Conservation (phyloP, 345 rosid species). For the Eucalyptus victrix region DNA sequence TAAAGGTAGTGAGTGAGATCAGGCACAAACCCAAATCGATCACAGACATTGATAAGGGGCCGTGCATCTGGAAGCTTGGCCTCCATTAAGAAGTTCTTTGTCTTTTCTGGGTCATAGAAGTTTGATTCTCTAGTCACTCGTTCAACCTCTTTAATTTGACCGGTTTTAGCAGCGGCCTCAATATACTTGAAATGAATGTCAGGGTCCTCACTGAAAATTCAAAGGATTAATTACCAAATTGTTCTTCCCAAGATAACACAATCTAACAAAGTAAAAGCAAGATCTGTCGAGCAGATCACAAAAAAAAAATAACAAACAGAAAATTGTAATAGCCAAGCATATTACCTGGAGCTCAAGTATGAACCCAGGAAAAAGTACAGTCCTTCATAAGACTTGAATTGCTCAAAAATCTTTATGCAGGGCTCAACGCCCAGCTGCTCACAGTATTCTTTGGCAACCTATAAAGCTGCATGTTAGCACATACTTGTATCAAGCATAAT, state of each 20-base stretch:
- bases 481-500: neutral
- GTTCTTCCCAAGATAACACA: neutral
- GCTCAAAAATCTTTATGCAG: constrained; percentile 94
- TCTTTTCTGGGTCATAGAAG: constrained; percentile 92
- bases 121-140: constrained; percentile 98
- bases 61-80: constrained; percentile 94
- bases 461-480: constrained; percentile 17
- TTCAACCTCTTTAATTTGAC: constrained; percentile 98
- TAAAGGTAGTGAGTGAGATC: constrained; percentile 97
- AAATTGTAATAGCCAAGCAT: neutral
- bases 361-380: constrained; percentile 96
- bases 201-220: constrained; percentile 79
- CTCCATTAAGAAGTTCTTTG: constrained; percentile 97
- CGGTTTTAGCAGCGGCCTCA: constrained; percentile 97
- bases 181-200: constrained; percentile 98
- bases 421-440: constrained; percentile 95
- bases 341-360: constrained; percentile 89
- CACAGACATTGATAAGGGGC: constrained; percentile 73
- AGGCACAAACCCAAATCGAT: constrained; percentile 94
- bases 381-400: constrained; percentile 97
- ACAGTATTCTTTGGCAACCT: constrained; percentile 97
- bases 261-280: neutral
- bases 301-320: neutral
- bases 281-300: neutral
- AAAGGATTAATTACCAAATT: constrained; percentile 4